phyloP scores from a whole-genome alignment of 495 filamentous ascomycete species.

The Podospora tetraspora region DNA sequence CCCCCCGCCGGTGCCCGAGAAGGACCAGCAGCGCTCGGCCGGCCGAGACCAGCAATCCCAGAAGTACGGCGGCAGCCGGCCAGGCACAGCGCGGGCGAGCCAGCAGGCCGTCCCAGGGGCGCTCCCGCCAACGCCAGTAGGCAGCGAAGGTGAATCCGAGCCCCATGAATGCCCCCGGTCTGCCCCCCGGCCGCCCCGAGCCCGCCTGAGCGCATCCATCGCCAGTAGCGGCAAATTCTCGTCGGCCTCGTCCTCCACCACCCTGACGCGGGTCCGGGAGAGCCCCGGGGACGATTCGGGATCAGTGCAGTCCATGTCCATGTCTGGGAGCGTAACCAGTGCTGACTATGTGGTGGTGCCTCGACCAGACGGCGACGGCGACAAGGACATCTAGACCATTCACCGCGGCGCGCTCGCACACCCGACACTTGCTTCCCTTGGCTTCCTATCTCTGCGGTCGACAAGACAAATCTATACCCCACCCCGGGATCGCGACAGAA shows the following conservation, averaged over 20 bases:
- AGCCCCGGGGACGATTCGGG: conserved; percentile 17
- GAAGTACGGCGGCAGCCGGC: conserved; percentile 32
- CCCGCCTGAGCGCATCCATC: conserved; percentile 1
- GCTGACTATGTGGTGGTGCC: conserved; percentile 34
- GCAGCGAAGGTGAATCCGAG: conserved; percentile 56
- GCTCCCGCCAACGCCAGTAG: conserved; percentile 51
- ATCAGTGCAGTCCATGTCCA: conserved; percentile 26
- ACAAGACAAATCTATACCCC: neutral
- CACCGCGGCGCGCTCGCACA: neutral
- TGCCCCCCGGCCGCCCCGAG: conserved; percentile 10
- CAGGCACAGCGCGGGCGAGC: conserved; percentile 39
- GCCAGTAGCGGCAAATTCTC: neutral
- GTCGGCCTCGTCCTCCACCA: conserved; percentile 8
- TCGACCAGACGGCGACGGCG: conserved; percentile 36
- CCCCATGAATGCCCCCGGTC: conserved; percentile 27
- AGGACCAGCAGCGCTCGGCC: conserved; percentile 16
- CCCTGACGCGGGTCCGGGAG: conserved; percentile 3
- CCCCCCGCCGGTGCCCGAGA: conserved; percentile 18
- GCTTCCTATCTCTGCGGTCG: neutral
- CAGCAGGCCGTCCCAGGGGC: conserved; percentile 44
- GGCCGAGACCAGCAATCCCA: conserved; percentile 15
- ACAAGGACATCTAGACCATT: conserved; percentile 25
- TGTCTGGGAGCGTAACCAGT: conserved; percentile 26
- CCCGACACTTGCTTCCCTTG: neutral
- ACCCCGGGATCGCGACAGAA: neutral